Evolutionary conservation across 257 asterid species (phyloP).

Genomic region (Rauvolfia tetraphylla): DNA sequence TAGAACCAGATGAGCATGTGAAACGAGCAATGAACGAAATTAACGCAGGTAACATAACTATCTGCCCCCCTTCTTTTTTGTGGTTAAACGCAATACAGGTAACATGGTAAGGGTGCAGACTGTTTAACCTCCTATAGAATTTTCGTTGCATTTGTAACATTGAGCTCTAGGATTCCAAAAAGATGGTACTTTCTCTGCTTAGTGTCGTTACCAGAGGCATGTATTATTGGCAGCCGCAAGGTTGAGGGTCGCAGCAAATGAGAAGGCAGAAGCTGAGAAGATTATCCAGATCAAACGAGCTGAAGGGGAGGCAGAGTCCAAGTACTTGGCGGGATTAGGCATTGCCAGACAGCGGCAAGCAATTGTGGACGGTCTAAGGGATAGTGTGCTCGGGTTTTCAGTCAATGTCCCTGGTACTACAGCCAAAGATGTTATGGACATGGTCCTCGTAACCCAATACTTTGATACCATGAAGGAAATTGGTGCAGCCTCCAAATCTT

Average conservation of each 20-base stretch:
- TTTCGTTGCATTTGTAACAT: background rate
- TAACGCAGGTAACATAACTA: slow-evolving; percentile 43
- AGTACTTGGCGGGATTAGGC: slow-evolving; percentile 53
- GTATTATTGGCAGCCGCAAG: slow-evolving; percentile 42
- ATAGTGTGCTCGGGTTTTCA: slow-evolving; percentile 51
- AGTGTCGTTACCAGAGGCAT: background rate
- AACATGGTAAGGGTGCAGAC: background rate
- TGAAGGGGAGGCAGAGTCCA: slow-evolving; percentile 60
- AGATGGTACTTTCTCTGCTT: background rate
- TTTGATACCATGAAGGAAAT: slow-evolving; percentile 60
- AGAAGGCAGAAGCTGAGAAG: slow-evolving; percentile 58
- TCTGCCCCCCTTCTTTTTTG: background rate
- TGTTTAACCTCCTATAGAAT: background rate
- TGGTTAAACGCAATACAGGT: background rate
- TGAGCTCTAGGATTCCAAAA: background rate
- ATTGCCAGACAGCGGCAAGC: slow-evolving; percentile 62
- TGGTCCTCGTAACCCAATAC: slow-evolving; percentile 59
- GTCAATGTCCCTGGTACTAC: slow-evolving; percentile 55
- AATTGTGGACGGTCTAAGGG: slow-evolving; percentile 51
- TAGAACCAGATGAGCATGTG: slow-evolving; percentile 74
- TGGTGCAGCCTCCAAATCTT: slow-evolving; percentile 51
- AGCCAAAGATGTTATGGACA: slow-evolving; percentile 52
- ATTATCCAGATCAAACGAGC: slow-evolving; percentile 54
- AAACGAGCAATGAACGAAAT: slow-evolving; percentile 89
- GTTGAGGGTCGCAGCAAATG: slow-evolving; percentile 45